Percentiles rank a stretch among this genome's conserved stretches.
These are phyloP conservation scores for Dryas drummondii DNA, from an alignment of 306 rosid genomes.

Conservation along the genomic window DNA sequence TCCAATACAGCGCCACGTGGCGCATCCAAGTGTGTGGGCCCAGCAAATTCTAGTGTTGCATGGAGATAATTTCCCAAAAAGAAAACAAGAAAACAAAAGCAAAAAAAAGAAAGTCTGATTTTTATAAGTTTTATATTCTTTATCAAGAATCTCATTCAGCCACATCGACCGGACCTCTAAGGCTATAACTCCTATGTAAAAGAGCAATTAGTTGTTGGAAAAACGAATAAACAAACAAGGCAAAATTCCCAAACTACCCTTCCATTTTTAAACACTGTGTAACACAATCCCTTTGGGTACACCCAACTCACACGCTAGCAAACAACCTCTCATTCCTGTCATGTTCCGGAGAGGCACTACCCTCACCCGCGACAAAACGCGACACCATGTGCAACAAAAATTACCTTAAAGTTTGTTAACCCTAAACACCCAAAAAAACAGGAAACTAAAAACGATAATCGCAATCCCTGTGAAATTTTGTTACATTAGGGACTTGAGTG, in stretches of 20 bases:
- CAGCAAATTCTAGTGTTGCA: too few relatives aligned
- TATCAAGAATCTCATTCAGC: too few relatives aligned
- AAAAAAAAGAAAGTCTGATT: too few relatives aligned
- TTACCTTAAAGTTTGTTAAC: background rate
- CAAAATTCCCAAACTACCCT: slow-evolving; percentile 28
- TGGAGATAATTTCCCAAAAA: too few relatives aligned
- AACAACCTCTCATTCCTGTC: slow-evolving; percentile 19
- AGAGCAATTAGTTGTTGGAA: too few relatives aligned
- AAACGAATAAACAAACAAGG: too few relatives aligned
- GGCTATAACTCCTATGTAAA: too few relatives aligned
- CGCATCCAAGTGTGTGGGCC: too few relatives aligned
- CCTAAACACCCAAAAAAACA: slow-evolving; percentile 16
- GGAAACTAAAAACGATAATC: background rate
- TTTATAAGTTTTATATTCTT: too few relatives aligned
- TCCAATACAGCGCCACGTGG: too few relatives aligned
- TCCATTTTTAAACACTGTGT: background rate
- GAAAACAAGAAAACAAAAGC: too few relatives aligned
- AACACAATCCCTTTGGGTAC: slow-evolving; percentile 14
- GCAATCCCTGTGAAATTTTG: slow-evolving; percentile 5
- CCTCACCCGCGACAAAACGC: slow-evolving; percentile 42
- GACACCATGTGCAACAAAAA: slow-evolving; percentile 20
- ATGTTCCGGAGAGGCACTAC: slow-evolving; percentile 27
- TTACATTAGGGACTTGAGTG: slow-evolving; percentile 82
- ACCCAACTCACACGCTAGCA: slow-evolving; percentile 31
- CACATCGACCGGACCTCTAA: too few relatives aligned